These are phyloP conservation scores for Pyrenophora teres DNA, from an alignment of 2,329 filamentous ascomycete genomes.

Conservation along the genomic window DNA sequence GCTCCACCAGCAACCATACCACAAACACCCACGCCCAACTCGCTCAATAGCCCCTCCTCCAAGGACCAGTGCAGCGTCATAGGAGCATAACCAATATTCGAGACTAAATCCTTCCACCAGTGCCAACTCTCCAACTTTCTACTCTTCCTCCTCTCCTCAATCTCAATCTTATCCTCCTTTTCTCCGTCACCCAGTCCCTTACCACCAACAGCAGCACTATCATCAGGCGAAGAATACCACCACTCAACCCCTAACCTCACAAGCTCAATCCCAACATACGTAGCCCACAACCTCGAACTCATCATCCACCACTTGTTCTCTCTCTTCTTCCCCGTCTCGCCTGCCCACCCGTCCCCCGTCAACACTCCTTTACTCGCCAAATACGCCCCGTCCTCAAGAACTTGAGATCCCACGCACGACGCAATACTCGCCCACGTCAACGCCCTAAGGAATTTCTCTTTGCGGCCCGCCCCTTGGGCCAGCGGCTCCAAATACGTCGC, in stretches of 20 bases:
- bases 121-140: conserved; percentile 39
- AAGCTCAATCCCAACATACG: conserved; percentile 77
- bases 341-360: conserved; percentile 51
- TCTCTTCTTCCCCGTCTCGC: conserved; percentile 52
- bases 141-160: conserved; percentile 33
- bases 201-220: neutral
- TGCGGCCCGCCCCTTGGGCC: conserved; percentile 27
- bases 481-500: conserved; percentile 39
- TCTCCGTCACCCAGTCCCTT: conserved; percentile 43
- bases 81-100: conserved; percentile 78
- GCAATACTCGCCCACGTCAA: conserved; percentile 72
- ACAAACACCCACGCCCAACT: conserved; percentile 62
- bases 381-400: conserved; percentile 82
- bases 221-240: conserved; percentile 25
- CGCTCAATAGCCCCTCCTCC: conserved; percentile 60
- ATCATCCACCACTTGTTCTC: conserved; percentile 68
- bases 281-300: conserved; percentile 80
- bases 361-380: conserved; percentile 75
- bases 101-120: conserved; percentile 70
- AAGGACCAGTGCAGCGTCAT: conserved; percentile 84
- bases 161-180: conserved; percentile 54
- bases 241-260: conserved; percentile 60
- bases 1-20: conserved; percentile 58
- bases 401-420: conserved; percentile 72
- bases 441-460: conserved; percentile 32